Evolutionary conservation across 352 stramenopile genomes (phyloP).

Genomic region (Phytophthora sojae): DNA sequence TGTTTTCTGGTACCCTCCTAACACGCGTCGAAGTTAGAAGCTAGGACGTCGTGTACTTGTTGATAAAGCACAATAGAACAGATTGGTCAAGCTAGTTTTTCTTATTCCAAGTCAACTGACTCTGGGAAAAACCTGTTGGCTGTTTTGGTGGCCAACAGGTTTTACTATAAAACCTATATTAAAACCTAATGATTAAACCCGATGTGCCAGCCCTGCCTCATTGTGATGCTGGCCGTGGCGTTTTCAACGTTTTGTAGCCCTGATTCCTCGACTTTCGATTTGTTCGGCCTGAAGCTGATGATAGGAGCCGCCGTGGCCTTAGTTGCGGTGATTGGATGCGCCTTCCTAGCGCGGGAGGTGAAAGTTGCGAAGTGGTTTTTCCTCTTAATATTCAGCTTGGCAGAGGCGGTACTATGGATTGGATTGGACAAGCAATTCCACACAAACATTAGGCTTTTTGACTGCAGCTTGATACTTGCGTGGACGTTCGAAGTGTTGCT

Average conservation of each 20-base stretch:
- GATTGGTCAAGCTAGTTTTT: no score
- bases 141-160: no score
- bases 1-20: no score
- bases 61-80: no score
- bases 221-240: background rate
- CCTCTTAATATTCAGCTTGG: background rate
- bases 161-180: no score
- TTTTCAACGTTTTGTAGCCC: background rate
- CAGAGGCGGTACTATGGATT: background rate
- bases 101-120: no score
- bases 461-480: background rate
- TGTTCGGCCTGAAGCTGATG: background rate
- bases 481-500: background rate
- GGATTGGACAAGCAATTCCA: background rate
- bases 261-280: background rate
- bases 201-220: no score
- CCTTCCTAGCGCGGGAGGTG: background rate
- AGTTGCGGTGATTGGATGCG: background rate
- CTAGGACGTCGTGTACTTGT: no score
- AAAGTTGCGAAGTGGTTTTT: background rate
- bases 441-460: background rate
- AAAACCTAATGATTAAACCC: no score
- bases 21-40: no score
- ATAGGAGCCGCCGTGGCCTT: background rate
- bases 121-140: no score